Base-by-base conservation (phyloP, 768 basidiomycete species). In the Mycena galericulata region DNA sequence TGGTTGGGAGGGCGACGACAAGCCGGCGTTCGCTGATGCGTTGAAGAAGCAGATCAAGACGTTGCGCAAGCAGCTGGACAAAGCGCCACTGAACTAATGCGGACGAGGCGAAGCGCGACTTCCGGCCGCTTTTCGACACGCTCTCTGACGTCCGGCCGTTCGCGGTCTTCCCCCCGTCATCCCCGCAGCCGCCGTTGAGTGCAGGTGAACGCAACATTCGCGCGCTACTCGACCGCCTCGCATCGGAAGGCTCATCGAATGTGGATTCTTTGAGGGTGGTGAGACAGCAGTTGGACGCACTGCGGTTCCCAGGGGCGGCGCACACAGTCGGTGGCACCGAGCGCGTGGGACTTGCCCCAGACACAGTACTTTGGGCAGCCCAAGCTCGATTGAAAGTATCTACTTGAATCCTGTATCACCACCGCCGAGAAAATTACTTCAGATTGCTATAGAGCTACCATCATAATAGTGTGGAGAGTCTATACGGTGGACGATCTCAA, bases 11-110 rank as follows among this genome's bases (percentile, higher is more conserved):
- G 85, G 83, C 5, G 75, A 83, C 17, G 80, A 87, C 41, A 85
- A 84, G 65, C 82, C 84, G 9, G 59, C 81, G 2, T 95, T 96
- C 74, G 78, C 75, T 2, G 71, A 72, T 9, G 72, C 87, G 4
- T 70, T 96, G 49, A 87, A 87, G 77, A 74, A 69, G 1, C 89
- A 92, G 75, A 89, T 96, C 77, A 82, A 85, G 67, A 73, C 77
- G 12, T 86, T 96, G 27, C 83, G 88, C 66, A 87, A 90, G 74
- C 88, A 93, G 75, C 83, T 96, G 14, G 88, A 89, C 68, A 86
- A 88, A 30, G 12, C 32, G 38, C 22, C 41, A n/a, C 26, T 29
- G 29, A 38, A n/a, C 4, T 24, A 18, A 26, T 7, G 24, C 34
- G 18, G 50, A 43, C 41, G 43, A 53, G 55, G 20, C 40, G 29